phyloP scores from a whole-genome alignment of 169 alveolate species.

The Babesia sp. region DNA sequence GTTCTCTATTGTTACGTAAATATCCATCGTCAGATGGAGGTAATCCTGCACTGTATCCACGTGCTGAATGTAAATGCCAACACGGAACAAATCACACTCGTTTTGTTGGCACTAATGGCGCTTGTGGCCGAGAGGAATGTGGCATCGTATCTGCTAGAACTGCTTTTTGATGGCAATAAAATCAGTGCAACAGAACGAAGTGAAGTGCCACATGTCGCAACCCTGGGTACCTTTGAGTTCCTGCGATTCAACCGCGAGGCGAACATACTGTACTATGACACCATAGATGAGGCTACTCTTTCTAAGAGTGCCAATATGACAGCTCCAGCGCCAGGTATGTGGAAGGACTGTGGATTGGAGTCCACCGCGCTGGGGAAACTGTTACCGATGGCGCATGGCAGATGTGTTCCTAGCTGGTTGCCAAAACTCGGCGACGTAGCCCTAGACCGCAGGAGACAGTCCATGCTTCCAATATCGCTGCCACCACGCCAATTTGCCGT shows the following conservation, averaged over 20 bases:
- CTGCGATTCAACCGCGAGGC: constrained; percentile 16
- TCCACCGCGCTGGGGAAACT: constrained; percentile 16
- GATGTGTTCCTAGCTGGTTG: constrained; percentile 23
- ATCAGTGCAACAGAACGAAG: neutral
- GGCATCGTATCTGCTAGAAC: constrained; percentile 18
- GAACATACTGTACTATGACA: constrained; percentile 38
- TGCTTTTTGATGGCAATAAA: constrained; percentile 4
- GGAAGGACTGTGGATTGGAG: constrained; percentile 34
- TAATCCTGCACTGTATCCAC: constrained; percentile 24
- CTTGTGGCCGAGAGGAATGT: constrained; percentile 36
- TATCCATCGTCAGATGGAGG: constrained; percentile 32
- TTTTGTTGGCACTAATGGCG: constrained; percentile 16
- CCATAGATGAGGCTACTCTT: constrained; percentile 16
- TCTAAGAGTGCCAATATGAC: constrained; percentile 17
- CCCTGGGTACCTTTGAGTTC: constrained; percentile 18
- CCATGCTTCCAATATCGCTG: constrained; percentile 21
- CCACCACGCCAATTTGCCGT: neutral
- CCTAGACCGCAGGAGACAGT: constrained; percentile 28
- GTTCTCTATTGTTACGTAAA: constrained; percentile 33
- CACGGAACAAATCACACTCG: constrained; percentile 28
- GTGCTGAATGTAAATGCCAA: constrained; percentile 27
- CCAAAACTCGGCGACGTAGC: constrained; percentile 26
- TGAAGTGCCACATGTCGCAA: constrained; percentile 5
- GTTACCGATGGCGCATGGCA: constrained; percentile 20
- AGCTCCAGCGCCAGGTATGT: constrained; percentile 32